Evolutionary conservation across 176 grass and related monocot species (phyloP).

Genomic region (Carex parvula): DNA sequence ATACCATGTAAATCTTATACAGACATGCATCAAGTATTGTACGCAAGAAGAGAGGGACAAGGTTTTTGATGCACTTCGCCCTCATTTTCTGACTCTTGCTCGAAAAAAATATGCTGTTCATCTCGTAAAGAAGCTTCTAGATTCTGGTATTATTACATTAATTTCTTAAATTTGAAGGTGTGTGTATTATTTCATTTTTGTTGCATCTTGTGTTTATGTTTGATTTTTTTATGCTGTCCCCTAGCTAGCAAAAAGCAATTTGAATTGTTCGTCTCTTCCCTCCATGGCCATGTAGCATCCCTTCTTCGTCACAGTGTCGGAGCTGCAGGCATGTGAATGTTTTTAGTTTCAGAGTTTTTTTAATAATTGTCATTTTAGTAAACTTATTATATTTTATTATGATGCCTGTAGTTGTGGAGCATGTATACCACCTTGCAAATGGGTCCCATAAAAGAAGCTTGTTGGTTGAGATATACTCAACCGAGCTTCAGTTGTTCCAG

Average conservation of each 20-base stretch:
- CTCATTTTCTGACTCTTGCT: constrained; percentile 64
- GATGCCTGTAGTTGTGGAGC: constrained; percentile 68
- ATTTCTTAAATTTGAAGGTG: not conserved
- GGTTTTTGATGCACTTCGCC: constrained; percentile 58
- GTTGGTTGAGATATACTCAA: constrained; percentile 86
- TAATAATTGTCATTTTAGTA: not conserved
- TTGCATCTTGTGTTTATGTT: not conserved
- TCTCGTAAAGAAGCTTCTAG: constrained; percentile 89
- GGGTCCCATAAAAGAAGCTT: constrained; percentile 65
- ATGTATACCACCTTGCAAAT: constrained; percentile 53
- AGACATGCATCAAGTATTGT: constrained; percentile 93
- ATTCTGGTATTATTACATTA: constrained; percentile 43
- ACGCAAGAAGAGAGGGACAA: constrained; percentile 71
- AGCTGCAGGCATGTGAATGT: constrained; percentile 49
- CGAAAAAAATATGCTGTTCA: constrained; percentile 80
- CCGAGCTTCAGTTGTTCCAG: constrained; percentile 89
- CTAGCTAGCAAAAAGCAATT: constrained; percentile 87
- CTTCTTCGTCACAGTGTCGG: constrained; percentile 75
- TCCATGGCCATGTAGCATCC: constrained; percentile 64
- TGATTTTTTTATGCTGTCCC: constrained; percentile 27
- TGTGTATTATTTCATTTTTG: not conserved
- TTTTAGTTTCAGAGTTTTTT: not conserved
- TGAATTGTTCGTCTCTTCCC: constrained; percentile 71
- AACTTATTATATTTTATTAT: constrained; percentile 20
- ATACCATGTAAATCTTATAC: constrained; percentile 10